Conservation (phyloP, 208 protist species). For the Blastocrithidia nonstop region DNA sequence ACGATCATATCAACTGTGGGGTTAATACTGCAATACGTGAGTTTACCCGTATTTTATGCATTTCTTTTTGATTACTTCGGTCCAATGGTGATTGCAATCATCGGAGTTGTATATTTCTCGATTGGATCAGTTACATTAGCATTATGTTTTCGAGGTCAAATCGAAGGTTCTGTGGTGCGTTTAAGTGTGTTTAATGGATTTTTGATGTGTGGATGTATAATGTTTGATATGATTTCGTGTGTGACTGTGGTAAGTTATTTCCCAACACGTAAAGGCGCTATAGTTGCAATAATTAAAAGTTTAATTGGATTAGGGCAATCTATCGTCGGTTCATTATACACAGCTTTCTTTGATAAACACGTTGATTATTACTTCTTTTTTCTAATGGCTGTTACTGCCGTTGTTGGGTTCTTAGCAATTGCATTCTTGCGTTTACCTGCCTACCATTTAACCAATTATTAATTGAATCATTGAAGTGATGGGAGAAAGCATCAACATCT, state of each 20-base stretch:
- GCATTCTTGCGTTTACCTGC: constrained; percentile 29
- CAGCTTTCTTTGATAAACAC: constrained; percentile 25
- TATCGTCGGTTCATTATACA: constrained; percentile 24
- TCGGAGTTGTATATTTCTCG: constrained; percentile 11
- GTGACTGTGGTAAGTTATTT: constrained; percentile 41
- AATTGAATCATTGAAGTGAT: constrained; percentile 10
- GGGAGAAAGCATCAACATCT: constrained; percentile 7
- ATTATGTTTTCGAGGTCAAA: constrained; percentile 22
- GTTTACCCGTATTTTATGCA: constrained; percentile 31
- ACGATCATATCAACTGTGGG: constrained; percentile 27
- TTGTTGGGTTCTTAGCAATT: constrained; percentile 8
- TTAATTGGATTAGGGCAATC: constrained; percentile 46
- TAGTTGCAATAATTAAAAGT: constrained; percentile 54
- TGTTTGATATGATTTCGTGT: constrained; percentile 28
- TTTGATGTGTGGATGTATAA: constrained; percentile 13
- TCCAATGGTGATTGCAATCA: constrained; percentile 12
- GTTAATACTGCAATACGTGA: constrained; percentile 16
- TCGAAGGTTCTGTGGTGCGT: constrained; percentile 13
- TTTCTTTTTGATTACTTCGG: constrained; percentile 36
- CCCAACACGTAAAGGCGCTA: constrained; percentile 21
- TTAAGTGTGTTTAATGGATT: constrained; percentile 26
- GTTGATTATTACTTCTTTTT: constrained; percentile 36
- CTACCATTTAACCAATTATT: constrained; percentile 33
- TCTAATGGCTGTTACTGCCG: constrained; percentile 11
- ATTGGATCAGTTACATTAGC: constrained; percentile 20